Conservation (phyloP, 2,329 filamentous ascomycete species). For the Pyrenochaeta sp. region DNA sequence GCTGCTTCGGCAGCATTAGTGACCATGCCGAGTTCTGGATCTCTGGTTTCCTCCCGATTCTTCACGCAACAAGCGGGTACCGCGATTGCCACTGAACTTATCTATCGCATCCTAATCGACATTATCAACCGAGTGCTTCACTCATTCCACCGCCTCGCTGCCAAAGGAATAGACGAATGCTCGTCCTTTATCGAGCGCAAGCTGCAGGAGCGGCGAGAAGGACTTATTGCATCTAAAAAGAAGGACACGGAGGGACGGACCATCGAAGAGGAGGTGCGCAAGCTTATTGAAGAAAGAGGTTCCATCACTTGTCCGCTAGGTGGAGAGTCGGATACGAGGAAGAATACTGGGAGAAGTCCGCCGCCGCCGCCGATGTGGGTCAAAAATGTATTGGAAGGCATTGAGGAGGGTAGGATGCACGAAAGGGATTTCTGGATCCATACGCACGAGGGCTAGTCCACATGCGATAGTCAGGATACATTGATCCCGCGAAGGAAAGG, state of each 20-base stretch:
- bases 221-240: slow-evolving; percentile 1
- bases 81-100: slow-evolving; percentile 37
- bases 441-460: slow-evolving; percentile 25
- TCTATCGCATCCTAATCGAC: slow-evolving; percentile 40
- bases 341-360: slow-evolving; percentile 3
- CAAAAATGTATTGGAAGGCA: slow-evolving; percentile 31
- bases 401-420: slow-evolving; percentile 35
- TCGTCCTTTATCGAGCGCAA: slow-evolving; percentile 33
- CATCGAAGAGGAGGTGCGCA: slow-evolving; percentile 33
- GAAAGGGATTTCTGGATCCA: slow-evolving; percentile 39
- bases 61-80: slow-evolving; percentile 31
- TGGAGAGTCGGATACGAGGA: slow-evolving; percentile 4
- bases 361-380: slow-evolving; percentile 34
- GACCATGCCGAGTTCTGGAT: slow-evolving; percentile 7
- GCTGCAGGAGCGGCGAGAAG: slow-evolving; percentile 22
- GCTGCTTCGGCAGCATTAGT: slow-evolving; percentile 5
- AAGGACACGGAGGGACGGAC: slow-evolving; percentile 2
- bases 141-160: slow-evolving; percentile 32
- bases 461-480: too few relatives aligned
- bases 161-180: slow-evolving; percentile 30
- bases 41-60: slow-evolving; percentile 19
- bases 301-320: slow-evolving; percentile 31
- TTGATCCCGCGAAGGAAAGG: too few relatives aligned
- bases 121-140: slow-evolving; percentile 35
- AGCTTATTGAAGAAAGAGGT: slow-evolving; percentile 23